These are phyloP conservation scores for Starmera quercuum DNA, from an alignment of 805 yeast species.

Conservation along the genomic window DNA sequence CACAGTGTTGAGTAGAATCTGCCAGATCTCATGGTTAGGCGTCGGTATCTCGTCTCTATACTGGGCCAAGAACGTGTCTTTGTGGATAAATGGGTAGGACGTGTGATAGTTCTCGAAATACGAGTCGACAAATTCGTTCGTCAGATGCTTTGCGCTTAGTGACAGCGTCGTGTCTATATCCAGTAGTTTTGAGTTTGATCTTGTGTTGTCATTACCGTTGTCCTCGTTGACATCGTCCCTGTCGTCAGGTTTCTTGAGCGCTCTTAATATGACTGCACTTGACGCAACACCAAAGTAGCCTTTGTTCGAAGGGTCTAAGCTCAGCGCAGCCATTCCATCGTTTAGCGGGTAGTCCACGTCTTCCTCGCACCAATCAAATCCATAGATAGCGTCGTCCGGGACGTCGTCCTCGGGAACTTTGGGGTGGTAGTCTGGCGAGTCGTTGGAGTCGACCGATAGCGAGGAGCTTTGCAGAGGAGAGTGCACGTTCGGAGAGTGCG, in stretches of 20 bases:
- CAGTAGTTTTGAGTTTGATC: conserved; percentile 14
- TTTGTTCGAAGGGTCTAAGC: conserved; percentile 40
- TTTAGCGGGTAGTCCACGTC: conserved; percentile 28
- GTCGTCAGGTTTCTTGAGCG: conserved; percentile 30
- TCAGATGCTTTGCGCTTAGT: conserved; percentile 20
- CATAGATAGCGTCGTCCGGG: conserved; percentile 39
- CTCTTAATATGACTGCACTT: conserved; percentile 45
- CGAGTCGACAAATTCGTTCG: conserved; percentile 34
- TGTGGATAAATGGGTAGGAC: conserved; percentile 53
- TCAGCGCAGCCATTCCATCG: conserved; percentile 64
- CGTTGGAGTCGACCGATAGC: conserved; percentile 3
- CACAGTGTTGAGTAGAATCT: conserved; percentile 46
- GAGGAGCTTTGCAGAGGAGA: conserved; percentile 2
- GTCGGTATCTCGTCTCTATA: conserved; percentile 34
- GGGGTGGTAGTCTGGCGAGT: conserved; percentile 15
- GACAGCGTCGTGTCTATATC: conserved; percentile 20
- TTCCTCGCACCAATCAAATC: conserved; percentile 56
- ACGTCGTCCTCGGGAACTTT: conserved; percentile 25
- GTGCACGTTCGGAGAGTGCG: neutral
- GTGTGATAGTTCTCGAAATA: conserved; percentile 56
- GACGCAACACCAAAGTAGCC: conserved; percentile 67
- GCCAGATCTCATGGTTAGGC: conserved; percentile 40
- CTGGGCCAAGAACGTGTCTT: conserved; percentile 42
- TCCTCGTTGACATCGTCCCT: conserved; percentile 10
- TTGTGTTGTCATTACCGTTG: conserved; percentile 13